These are phyloP conservation scores for Conidiobolus coronatus DNA, from an alignment of 371 early-diverging fungal genomes.

Conservation along the genomic window DNA sequence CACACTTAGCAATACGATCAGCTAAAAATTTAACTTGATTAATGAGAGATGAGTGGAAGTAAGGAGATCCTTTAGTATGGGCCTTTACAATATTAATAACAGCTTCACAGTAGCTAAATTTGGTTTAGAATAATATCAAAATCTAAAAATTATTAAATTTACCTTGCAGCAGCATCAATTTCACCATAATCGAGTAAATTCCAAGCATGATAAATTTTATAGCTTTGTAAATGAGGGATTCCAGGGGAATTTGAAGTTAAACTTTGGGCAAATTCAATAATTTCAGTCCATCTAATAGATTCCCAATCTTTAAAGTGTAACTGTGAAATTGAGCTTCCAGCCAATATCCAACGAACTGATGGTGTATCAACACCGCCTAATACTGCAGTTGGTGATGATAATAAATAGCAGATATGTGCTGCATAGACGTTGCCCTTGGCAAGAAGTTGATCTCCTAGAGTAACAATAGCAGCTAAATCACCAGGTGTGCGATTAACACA, in stretches of 20 bases:
- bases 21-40: conserved; percentile 28
- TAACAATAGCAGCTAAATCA: conserved; percentile 39
- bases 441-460: conserved; percentile 52
- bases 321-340: conserved; percentile 16
- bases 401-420: conserved; percentile 66
- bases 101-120: conserved; percentile 37
- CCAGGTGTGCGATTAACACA: conserved; percentile 65
- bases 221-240: conserved; percentile 70
- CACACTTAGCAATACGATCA: conserved; percentile 17
- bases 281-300: conserved; percentile 41
- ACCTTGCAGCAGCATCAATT: conserved; percentile 35
- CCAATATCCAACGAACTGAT: conserved; percentile 29
- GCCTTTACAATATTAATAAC: conserved; percentile 46
- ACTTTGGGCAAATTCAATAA: conserved; percentile 55
- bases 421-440: conserved; percentile 32
- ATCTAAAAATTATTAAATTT: conserved; percentile 1
- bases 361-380: conserved; percentile 33
- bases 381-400: conserved; percentile 26
- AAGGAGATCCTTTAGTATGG: conserved; percentile 45
- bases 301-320: conserved; percentile 17
- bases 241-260: conserved; percentile 16
- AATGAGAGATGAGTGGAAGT: conserved; percentile 39
- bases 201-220: conserved; percentile 64
- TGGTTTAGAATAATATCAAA: not conserved
- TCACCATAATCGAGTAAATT: conserved; percentile 57